A percentile compares a stretch with the other conserved stretches of the same genome.
Evolutionary conservation across 202 grass and related monocot species (phyloP).

Genomic region (Miscanthus sacchariflorus): DNA sequence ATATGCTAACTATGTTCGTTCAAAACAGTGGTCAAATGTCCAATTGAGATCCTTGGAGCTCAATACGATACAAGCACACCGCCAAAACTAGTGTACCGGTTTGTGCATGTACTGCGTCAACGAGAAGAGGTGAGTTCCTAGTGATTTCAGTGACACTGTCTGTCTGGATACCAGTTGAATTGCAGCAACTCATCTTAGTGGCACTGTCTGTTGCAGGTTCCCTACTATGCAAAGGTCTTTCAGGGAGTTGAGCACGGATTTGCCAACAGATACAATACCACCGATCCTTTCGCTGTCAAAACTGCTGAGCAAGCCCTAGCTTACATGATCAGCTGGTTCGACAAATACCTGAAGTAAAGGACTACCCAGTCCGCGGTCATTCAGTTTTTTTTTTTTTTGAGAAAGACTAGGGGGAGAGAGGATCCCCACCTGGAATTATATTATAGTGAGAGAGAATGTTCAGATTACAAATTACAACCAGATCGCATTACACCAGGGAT

Average conservation of each 20-base stretch:
- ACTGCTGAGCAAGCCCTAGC: conserved; percentile 23
- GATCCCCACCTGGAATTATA: no score
- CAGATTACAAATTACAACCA: no score
- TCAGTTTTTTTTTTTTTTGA: no score
- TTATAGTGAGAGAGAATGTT: no score
- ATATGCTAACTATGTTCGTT: background rate
- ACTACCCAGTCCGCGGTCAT: no score
- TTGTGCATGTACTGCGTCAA: background rate
- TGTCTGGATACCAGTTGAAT: background rate
- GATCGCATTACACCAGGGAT: no score
- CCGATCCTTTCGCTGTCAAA: conserved; percentile 40
- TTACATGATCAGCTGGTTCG: conserved; percentile 48
- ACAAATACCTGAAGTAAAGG: conserved; percentile 13
- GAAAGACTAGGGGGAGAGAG: no score
- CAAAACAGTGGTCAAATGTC: conserved; percentile 25
- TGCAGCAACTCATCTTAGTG: background rate
- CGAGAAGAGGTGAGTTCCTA: background rate
- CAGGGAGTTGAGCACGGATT: no score
- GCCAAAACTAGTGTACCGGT: conserved; percentile 5
- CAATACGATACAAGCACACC: background rate
- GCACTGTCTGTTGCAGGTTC: no score
- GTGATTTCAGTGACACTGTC: background rate
- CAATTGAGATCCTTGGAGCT: conserved; percentile 26
- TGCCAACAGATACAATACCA: background rate
- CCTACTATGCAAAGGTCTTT: no score